Conservation (phyloP, 2,329 filamentous ascomycete genomes). For the Cladosporium sp. region DNA sequence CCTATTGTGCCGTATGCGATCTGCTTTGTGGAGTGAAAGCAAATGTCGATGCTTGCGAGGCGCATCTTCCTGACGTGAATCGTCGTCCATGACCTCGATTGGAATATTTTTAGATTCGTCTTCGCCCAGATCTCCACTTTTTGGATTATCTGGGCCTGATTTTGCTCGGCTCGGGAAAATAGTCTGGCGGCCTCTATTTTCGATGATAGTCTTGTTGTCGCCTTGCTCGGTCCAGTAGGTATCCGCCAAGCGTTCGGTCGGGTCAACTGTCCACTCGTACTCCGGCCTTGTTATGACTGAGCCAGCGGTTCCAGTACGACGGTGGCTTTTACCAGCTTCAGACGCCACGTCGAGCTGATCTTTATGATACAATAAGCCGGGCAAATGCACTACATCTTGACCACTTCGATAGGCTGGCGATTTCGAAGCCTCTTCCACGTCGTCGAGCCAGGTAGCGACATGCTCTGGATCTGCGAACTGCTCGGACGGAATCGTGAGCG, state of each 20-base stretch:
- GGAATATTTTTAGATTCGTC: conserved; percentile 4
- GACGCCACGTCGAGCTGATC: conserved; percentile 24
- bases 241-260: conserved; percentile 84
- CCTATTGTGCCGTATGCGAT: conserved; percentile 19
- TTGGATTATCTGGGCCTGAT: conserved; percentile 18
- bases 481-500: conserved; percentile 68
- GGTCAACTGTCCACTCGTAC: conserved; percentile 79
- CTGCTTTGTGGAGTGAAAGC: conserved; percentile 18
- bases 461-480: conserved; percentile 71
- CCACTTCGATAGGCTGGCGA: conserved; percentile 35
- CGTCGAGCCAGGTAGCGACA: conserved; percentile 74
- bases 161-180: conserved; percentile 54
- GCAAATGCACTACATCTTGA: conserved; percentile 28
- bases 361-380: conserved; percentile 16
- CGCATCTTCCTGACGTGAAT: neutral
- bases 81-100: conserved; percentile 6
- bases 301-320: conserved; percentile 38
- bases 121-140: conserved; percentile 19
- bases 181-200: conserved; percentile 71
- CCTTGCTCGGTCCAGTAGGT: conserved; percentile 83
- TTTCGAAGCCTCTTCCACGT: conserved; percentile 51
- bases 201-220: conserved; percentile 73
- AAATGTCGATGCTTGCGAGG: conserved; percentile 7
- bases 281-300: conserved; percentile 67
- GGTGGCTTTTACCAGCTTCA: conserved; percentile 23